Evolutionary conservation across 2,329 filamentous ascomycete genomes (phyloP), one percentile per base, ranked within the genome.

Genomic region (Aspergillus brasiliensis): DNA sequence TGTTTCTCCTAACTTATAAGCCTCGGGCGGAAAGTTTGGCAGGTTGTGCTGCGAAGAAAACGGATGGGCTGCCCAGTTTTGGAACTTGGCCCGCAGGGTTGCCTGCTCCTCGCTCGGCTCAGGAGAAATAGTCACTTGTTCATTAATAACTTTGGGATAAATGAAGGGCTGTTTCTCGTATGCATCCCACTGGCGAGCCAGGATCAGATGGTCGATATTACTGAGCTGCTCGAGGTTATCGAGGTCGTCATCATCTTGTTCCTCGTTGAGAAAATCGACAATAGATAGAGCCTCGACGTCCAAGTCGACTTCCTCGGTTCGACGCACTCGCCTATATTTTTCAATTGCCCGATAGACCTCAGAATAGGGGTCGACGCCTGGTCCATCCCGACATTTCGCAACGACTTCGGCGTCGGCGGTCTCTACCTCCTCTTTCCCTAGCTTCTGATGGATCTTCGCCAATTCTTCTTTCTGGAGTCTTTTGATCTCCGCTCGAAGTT

Each of bases 311-410:
- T 48, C 40, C 3, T 28, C 34, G 15, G 42, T 46, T 21, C 51
- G 53, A 3, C 42, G 23, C 38, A 51, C 37, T 17, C 51, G 38
- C 38, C 63, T 58, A 40, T 54, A 21, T 15, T 54, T 56, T 25
- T 40, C 58, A 19, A 73, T 64, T 6, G 55, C 31, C 8, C 61
- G 23, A 51, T 67, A 69, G 8, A 70, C 51, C 13, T 58, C 42
- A 13, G 70, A 71, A 7, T 48, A 44, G 13, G 60, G 62, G 49
- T 74, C 65, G 0, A 63, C 65, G 3, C 72, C 73, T 23, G 70
- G 67, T 15, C 73, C 73, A 17, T 70, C 60, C 55, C 71, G 64
- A n/a, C 64, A 69, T 23, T 56, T 66, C 5, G 51, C 40, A 23
- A 73, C 64, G 11, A 58, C 40, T 44, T 71, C 67, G 7, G 65